phyloP scores from a whole-genome alignment of 1,284 basidiomycete genomes.

The Grifola frondosa region DNA sequence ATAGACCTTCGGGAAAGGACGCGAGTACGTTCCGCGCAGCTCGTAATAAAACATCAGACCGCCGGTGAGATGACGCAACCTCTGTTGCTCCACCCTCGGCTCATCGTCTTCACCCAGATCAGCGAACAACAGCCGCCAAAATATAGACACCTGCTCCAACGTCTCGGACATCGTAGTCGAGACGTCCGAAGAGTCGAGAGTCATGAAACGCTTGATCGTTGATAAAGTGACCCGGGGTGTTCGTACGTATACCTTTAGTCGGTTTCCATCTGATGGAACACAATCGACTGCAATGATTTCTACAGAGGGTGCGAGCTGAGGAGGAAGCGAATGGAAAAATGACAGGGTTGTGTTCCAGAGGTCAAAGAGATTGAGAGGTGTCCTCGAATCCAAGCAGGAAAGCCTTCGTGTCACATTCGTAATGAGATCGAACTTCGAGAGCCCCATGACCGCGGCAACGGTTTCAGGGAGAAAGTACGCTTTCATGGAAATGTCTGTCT shows the following conservation, averaged over 20 bases:
- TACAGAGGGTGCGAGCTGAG: background rate
- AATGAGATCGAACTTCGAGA: slow-evolving; percentile 2
- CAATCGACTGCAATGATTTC: slow-evolving; percentile 5
- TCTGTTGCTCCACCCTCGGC: background rate
- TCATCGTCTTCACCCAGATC: background rate
- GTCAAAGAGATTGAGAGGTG: background rate
- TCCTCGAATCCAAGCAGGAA: background rate
- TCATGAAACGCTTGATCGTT: slow-evolving; percentile 3
- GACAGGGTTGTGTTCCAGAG: background rate
- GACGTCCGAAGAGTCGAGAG: background rate
- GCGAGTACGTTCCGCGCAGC: background rate
- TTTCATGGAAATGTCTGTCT: background rate
- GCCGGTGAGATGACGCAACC: background rate
- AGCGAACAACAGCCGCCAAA: slow-evolving; percentile 2
- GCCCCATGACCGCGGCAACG: background rate
- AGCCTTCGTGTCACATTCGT: background rate
- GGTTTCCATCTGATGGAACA: background rate
- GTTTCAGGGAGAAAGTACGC: slow-evolving; percentile 3
- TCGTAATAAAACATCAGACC: slow-evolving; percentile 7
- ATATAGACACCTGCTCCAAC: background rate
- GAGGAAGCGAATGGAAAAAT: slow-evolving; percentile 1
- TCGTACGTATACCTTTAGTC: slow-evolving; percentile 3
- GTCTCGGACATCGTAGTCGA: background rate
- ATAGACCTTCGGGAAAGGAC: slow-evolving; percentile 3
- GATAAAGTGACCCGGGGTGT: background rate